Percentiles rank a stretch among this genome's conserved stretches.
Conservation (phyloP, 2,329 filamentous ascomycete genomes). For the Fusarium piperis region DNA sequence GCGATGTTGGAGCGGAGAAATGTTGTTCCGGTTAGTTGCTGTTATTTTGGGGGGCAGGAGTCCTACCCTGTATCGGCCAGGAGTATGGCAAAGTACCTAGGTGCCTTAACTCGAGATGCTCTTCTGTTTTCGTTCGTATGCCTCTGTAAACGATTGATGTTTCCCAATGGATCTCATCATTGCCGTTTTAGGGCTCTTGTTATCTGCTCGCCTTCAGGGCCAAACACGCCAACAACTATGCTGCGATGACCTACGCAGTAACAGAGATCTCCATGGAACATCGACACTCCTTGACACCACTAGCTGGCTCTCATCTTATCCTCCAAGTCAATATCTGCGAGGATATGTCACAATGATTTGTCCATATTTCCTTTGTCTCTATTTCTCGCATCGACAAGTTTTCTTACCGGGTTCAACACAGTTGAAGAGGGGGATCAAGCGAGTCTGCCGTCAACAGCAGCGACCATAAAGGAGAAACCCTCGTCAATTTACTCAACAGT, state of each 20-base stretch:
- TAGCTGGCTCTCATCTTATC: background rate
- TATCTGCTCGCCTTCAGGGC: too few species aligned
- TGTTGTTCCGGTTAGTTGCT: conserved; percentile 11
- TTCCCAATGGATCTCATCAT: too few species aligned
- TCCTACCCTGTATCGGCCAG: background rate
- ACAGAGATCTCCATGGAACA: too few species aligned
- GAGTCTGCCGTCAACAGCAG: background rate
- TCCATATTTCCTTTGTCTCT: background rate
- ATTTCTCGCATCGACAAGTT: background rate
- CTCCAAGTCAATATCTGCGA: too few species aligned
- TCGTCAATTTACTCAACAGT: background rate
- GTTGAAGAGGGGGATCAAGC: background rate
- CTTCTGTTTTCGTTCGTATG: too few species aligned
- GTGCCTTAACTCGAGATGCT: too few species aligned
- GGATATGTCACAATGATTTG: too few species aligned
- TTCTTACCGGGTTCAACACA: background rate
- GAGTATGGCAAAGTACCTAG: too few species aligned
- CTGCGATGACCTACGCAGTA: too few species aligned
- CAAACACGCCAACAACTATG: too few species aligned
- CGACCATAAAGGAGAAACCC: background rate
- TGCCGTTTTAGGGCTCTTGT: too few species aligned
- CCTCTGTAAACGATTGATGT: too few species aligned
- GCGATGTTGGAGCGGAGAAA: conserved; percentile 28
- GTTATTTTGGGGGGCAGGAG: background rate
- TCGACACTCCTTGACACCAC: background rate